Conservation (phyloP, 805 yeast genomes). For the Yarrowia osloensis region DNA sequence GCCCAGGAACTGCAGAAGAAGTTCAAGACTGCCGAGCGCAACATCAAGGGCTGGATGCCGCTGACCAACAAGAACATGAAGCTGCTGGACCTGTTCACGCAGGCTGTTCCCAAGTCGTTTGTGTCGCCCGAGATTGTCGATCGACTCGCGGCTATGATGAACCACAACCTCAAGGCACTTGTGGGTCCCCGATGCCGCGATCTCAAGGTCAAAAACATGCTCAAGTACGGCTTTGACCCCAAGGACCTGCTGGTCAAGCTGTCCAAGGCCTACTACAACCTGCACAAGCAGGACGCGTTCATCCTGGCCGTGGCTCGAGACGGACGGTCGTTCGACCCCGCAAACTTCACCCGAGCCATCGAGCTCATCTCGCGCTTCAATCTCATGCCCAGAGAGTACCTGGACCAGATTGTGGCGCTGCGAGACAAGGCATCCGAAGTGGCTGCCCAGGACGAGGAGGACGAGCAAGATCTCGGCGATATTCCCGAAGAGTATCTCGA, state of each 20-base stretch:
- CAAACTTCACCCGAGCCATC: constrained; percentile 69
- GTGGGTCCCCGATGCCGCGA: constrained; percentile 95
- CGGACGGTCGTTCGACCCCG: constrained; percentile 78
- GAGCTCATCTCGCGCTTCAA: constrained; percentile 59
- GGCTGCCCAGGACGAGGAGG: constrained; percentile 55
- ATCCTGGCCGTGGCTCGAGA: constrained; percentile 83
- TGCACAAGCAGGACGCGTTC: constrained; percentile 65
- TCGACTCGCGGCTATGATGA: constrained; percentile 92
- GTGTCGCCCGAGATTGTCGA: constrained; percentile 87
- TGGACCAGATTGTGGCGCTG: constrained; percentile 56
- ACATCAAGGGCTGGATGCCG: constrained; percentile 79
- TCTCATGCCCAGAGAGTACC: constrained; percentile 57
- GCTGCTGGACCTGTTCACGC: constrained; percentile 76
- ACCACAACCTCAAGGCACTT: constrained; percentile 85
- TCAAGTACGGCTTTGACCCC: constrained; percentile 81
- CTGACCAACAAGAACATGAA: constrained; percentile 80
- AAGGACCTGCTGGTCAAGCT: constrained; percentile 66
- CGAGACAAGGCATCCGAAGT: constrained; percentile 65
- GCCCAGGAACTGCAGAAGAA: constrained; percentile 60
- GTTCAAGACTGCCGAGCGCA: constrained; percentile 65
- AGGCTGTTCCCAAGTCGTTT: constrained; percentile 84
- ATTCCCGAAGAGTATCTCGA: constrained; percentile 95
- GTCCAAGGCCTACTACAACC: constrained; percentile 72
- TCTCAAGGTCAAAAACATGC: constrained; percentile 81
- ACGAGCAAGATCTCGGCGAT: constrained; percentile 86